Evolutionary conservation across 768 basidiomycete genomes (phyloP), one percentile per base, ranked within the genome.

Genomic region (Pleurotus pulmonarius): DNA sequence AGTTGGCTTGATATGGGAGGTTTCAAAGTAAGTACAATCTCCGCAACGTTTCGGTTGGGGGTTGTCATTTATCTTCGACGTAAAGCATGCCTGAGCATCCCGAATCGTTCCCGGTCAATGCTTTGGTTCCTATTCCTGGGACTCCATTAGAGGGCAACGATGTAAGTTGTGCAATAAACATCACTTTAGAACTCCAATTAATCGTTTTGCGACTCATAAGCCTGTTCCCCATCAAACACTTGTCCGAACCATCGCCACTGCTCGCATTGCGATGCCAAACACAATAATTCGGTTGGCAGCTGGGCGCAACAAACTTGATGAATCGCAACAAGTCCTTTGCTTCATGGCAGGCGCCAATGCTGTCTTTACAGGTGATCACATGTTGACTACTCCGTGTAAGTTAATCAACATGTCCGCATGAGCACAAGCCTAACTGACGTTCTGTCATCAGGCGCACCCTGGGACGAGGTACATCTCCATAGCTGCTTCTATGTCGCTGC

Each of bases 301-400:
- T 16, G 96, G 96, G 55, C 78, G 96, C 64, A 93, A 93, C 69
- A 90, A 85, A 1, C 82, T 97, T 62, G 79, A 78, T 57, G 96
- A 98, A 75, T 79, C 90, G 7, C 91, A 98, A 70, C 96, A 98
- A 68, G 94, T 89, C 5, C 94, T 98, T 89, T 94, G 93, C 67
- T 98, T 98, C 75, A 90, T 98, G 90, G 94, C 96, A 0, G 96
- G 96, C 20, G 96, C 95, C 18, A 98, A 98, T 66, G 96, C 96
- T 18, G 88, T 98, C 59, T 98, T 98, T 70, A 98, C 96, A n/a
- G 96, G 95, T 43, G 96, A 98, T 67, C 81, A 87, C 63, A 98
- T 98, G 96, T 71, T 98, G 61, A 98, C 96, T 11, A 98, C 96
- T 12, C 94, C 95, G 46, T 97, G 94, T 89, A 65, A 74, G 90